Conservation (phyloP, 345 rosid genomes). For the Angophora floribunda region DNA sequence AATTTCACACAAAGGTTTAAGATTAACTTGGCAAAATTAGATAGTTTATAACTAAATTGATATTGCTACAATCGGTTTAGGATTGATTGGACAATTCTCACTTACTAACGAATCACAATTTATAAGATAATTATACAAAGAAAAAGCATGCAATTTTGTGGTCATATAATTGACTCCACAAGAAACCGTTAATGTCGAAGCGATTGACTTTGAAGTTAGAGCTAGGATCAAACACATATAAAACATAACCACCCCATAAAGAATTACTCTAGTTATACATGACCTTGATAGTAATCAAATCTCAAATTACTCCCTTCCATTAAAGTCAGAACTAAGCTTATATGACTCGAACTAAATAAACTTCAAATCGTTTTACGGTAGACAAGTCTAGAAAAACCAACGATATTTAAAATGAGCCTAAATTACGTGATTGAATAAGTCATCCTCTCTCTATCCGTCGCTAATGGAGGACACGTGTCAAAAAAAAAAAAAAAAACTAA, state of each 20-base stretch:
- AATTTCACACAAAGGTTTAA: fast-evolving
- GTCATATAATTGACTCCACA: neutral
- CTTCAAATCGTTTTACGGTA: neutral
- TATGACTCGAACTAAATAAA: neutral
- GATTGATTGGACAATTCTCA: neutral
- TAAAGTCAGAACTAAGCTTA: neutral
- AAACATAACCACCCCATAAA: neutral
- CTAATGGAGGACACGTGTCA: neutral
- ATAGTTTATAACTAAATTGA: neutral
- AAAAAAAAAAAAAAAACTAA: neutral
- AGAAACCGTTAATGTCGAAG: neutral
- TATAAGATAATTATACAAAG: neutral
- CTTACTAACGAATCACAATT: neutral
- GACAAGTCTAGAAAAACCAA: neutral
- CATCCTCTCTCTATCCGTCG: neutral
- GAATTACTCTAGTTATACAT: fast-evolving
- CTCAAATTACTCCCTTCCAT: neutral
- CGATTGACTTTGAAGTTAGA: neutral
- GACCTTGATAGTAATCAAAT: fast-evolving
- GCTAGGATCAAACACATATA: neutral
- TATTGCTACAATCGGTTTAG: fast-evolving
- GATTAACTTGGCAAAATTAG: fast-evolving
- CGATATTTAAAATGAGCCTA: fast-evolving
- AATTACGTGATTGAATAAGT: neutral
- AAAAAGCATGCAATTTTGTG: neutral